Evolutionary conservation across 1,284 basidiomycete genomes (phyloP).

Genomic region (Tilletiopsis washingtonensis): DNA sequence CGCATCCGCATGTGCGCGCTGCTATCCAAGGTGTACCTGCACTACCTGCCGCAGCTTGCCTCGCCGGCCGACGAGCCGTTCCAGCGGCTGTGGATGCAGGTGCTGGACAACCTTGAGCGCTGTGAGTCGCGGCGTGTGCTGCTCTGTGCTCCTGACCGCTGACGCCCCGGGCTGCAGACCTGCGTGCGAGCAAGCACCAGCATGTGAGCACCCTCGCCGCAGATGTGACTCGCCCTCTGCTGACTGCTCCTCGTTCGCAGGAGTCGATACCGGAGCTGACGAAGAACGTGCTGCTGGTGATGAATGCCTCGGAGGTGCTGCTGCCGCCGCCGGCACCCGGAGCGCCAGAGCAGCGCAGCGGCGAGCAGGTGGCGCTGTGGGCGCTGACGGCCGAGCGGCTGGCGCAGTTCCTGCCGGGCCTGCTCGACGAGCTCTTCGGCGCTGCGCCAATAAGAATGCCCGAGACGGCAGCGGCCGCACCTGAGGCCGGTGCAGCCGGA

Average conservation of each 20-base stretch:
- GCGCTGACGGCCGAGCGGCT: conserved; percentile 14
- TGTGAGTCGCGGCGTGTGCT: no score
- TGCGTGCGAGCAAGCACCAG: no score
- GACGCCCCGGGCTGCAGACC: no score
- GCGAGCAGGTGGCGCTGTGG: conserved; percentile 17
- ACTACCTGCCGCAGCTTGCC: conserved; percentile 71
- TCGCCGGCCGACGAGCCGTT: conserved; percentile 59
- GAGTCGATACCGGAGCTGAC: conserved; percentile 92
- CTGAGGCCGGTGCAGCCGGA: no score
- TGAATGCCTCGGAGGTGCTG: conserved; percentile 79
- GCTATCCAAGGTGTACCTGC: conserved; percentile 90
- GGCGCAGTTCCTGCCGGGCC: conserved; percentile 29
- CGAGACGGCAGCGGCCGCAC: no score
- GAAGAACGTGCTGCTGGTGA: conserved; percentile 92
- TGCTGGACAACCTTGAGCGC: conserved; percentile 82
- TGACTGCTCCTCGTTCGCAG: no score
- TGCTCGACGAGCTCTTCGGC: conserved; percentile 27
- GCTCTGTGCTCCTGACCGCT: no score
- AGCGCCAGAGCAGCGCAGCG: background rate
- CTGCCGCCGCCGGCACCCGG: conserved; percentile 55
- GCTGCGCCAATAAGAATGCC: no score
- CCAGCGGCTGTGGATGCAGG: conserved; percentile 73
- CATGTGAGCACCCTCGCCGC: no score
- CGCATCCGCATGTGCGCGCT: conserved; percentile 76
- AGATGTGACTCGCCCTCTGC: no score